A percentile compares a stretch with the other conserved stretches of the same genome.
These are phyloP conservation scores for Tritrichomonas musculus DNA, from an alignment of 208 protist species.

Conservation along the genomic window DNA sequence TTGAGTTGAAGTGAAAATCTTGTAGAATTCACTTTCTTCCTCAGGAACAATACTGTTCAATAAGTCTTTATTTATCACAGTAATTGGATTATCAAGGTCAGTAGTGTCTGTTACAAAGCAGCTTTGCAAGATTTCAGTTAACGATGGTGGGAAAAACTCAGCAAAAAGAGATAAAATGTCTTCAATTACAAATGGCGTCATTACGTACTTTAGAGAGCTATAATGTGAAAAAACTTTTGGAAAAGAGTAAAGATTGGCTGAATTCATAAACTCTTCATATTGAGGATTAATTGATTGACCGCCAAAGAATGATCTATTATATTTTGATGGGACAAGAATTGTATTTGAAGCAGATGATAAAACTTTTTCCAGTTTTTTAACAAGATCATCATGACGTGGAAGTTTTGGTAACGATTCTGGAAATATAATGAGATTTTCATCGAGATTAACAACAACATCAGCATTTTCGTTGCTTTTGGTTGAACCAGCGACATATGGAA, in stretches of 20 bases:
- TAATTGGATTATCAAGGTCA: not conserved
- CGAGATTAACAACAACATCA: not conserved
- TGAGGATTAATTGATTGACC: not conserved
- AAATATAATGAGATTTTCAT: not conserved
- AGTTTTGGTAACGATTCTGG: not conserved
- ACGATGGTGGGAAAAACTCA: not conserved
- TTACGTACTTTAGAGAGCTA: not conserved
- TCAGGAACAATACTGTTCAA: not conserved
- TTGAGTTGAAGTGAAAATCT: not conserved
- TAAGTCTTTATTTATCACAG: not conserved
- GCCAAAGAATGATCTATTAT: not conserved
- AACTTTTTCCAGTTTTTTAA: not conserved
- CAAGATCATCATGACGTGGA: not conserved
- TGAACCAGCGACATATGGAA: not conserved
- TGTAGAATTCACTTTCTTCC: not conserved
- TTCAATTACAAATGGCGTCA: not conserved
- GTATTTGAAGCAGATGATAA: not conserved
- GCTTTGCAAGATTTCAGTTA: not conserved
- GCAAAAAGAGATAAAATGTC: not conserved
- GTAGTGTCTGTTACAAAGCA: conserved; percentile 28
- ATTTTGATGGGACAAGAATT: not conserved
- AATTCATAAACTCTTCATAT: not conserved
- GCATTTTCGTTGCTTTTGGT: not conserved
- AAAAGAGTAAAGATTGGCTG: not conserved
- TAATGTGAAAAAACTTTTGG: not conserved